These are phyloP conservation scores for Marchantia polymorpha DNA, from an alignment of 225 moss, liverwort and hornwort species.

Conservation along the genomic window DNA sequence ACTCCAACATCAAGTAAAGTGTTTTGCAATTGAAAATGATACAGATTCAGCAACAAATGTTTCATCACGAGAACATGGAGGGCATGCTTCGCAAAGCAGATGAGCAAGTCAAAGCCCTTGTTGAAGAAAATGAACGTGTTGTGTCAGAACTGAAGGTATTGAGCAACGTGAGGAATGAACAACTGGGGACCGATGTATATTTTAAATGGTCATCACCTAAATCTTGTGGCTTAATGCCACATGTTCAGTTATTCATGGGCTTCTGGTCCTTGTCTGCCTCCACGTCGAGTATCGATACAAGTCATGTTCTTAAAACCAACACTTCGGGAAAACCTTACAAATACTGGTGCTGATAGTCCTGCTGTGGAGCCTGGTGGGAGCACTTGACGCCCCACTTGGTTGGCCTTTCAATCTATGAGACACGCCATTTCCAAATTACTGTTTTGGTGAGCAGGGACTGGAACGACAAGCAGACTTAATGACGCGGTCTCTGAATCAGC, in stretches of 20 bases:
- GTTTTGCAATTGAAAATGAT: neutral
- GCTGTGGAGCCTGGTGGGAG: neutral
- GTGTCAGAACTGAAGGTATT: slow-evolving; percentile 60
- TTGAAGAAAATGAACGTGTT: slow-evolving; percentile 58
- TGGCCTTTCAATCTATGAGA: neutral
- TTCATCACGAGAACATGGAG: slow-evolving; percentile 60
- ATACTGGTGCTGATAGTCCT: neutral
- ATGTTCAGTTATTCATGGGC: no score
- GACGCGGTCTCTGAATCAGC: slow-evolving; percentile 75
- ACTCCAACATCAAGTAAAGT: neutral
- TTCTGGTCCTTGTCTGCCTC: no score
- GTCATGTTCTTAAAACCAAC: no score
- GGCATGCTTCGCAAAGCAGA: slow-evolving; percentile 52
- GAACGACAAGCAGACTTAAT: slow-evolving; percentile 83
- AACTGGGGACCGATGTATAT: no score
- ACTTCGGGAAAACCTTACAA: no score
- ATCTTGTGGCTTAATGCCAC: no score
- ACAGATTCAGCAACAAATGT: slow-evolving; percentile 51
- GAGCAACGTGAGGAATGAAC: neutral
- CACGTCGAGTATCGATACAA: no score
- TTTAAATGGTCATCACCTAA: no score
- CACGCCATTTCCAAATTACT: neutral
- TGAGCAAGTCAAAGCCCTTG: slow-evolving; percentile 55
- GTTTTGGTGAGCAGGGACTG: slow-evolving; percentile 39
- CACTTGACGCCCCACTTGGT: neutral